Conservation (phyloP, 164 flowering plant genomes). For the Chimonanthus praecox region DNA sequence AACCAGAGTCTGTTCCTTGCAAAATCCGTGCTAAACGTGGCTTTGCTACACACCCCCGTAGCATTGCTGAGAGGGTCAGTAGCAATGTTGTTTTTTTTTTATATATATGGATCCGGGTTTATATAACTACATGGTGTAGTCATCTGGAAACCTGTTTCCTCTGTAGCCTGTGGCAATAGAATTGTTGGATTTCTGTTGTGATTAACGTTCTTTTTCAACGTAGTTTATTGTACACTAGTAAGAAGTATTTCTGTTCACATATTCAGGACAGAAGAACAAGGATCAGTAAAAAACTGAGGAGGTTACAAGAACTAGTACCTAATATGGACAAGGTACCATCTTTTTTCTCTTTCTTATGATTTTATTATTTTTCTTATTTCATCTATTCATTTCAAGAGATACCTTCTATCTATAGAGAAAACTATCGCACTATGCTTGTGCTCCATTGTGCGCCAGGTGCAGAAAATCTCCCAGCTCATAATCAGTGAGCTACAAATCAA, state of each 20-base stretch:
- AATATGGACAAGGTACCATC: constrained; percentile 85
- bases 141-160: neutral
- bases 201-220: too few relatives aligned
- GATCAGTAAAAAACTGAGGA: constrained; percentile 76
- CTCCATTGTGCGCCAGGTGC: too few relatives aligned
- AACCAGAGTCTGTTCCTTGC: constrained; percentile 72
- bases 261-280: constrained; percentile 80
- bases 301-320: constrained; percentile 86
- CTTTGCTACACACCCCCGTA: constrained; percentile 84
- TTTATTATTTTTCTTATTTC: too few relatives aligned
- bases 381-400: too few relatives aligned
- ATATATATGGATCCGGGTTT: neutral
- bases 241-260: neutral
- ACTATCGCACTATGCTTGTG: too few relatives aligned
- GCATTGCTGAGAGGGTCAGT: constrained; percentile 20
- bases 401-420: too few relatives aligned
- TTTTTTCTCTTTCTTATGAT: too few relatives aligned
- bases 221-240: neutral
- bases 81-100: too few relatives aligned
- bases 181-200: neutral
- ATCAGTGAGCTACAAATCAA: too few relatives aligned
- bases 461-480: too few relatives aligned
- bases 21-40: constrained; percentile 92
- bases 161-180: neutral
- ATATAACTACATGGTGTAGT: neutral